phyloP scores from a whole-genome alignment of 768 basidiomycete species.

The Mycena belliarum region DNA sequence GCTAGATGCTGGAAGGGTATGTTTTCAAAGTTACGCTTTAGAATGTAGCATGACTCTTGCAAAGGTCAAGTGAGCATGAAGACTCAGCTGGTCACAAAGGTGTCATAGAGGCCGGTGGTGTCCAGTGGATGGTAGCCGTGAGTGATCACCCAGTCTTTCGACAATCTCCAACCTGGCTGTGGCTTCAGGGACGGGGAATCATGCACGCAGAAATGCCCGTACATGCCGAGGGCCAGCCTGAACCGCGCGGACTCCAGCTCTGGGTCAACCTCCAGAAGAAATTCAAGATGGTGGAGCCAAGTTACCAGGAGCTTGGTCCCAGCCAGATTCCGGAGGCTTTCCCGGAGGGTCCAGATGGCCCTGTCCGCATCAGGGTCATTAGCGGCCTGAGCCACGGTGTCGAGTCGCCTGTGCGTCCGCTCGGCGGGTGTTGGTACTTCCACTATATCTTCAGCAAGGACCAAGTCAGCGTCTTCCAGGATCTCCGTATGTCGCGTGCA shows the following conservation, averaged over 20 bases:
- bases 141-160: neutral
- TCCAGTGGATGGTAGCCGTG: constrained; percentile 83
- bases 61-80: constrained; percentile 77
- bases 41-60: neutral
- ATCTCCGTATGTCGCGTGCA: constrained; percentile 60
- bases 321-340: constrained; percentile 69
- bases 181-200: constrained; percentile 56
- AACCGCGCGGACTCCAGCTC: constrained; percentile 84
- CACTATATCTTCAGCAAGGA: constrained; percentile 69
- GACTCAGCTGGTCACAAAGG: constrained; percentile 89
- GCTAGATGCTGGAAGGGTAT: constrained; percentile 72
- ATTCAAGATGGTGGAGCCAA: constrained; percentile 83
- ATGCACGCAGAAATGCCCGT: constrained; percentile 91
- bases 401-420: constrained; percentile 84
- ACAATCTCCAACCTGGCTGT: too few relatives aligned
- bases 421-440: constrained; percentile 95
- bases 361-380: constrained; percentile 77
- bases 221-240: constrained; percentile 60
- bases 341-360: constrained; percentile 68
- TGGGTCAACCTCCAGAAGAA: constrained; percentile 83
- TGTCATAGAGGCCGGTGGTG: constrained; percentile 75
- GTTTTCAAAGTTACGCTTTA: too few relatives aligned
- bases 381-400: constrained; percentile 86
- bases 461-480: constrained; percentile 70
- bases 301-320: constrained; percentile 80